Evolutionary conservation across 2,329 filamentous ascomycete species (phyloP).

Genomic region (Penicillium sp.): DNA sequence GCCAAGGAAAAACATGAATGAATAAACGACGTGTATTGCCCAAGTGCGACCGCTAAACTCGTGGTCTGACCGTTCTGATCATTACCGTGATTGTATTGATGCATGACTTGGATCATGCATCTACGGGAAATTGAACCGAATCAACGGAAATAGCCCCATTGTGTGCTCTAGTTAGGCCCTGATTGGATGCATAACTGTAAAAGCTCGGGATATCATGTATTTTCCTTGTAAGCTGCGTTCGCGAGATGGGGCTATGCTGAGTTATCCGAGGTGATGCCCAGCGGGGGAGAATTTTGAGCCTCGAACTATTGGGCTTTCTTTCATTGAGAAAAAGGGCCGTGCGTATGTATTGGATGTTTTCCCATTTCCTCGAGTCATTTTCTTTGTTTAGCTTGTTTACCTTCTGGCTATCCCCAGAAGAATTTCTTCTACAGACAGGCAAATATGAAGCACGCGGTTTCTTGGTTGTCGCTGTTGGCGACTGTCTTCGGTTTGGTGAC

Average conservation of each 20-base stretch:
- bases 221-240: background rate
- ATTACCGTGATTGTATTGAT: background rate
- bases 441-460: constrained; percentile 10
- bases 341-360: background rate
- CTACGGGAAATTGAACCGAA: background rate
- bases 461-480: constrained; percentile 14
- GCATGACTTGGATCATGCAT: background rate
- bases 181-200: background rate
- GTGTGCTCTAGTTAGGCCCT: constrained; percentile 6
- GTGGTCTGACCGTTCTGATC: background rate
- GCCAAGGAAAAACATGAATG: background rate
- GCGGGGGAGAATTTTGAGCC: background rate
- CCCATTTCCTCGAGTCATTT: background rate
- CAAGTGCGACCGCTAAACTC: background rate
- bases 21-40: background rate
- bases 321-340: background rate
- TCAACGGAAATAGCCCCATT: constrained; percentile 1
- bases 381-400: background rate
- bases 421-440: background rate
- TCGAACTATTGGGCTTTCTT: background rate
- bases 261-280: background rate
- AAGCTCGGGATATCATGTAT: accelerated
- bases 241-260: background rate
- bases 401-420: background rate
- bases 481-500: background rate